Base-by-base conservation (phyloP, 768 basidiomycete genomes). In the Crassisporium funariophilum region DNA sequence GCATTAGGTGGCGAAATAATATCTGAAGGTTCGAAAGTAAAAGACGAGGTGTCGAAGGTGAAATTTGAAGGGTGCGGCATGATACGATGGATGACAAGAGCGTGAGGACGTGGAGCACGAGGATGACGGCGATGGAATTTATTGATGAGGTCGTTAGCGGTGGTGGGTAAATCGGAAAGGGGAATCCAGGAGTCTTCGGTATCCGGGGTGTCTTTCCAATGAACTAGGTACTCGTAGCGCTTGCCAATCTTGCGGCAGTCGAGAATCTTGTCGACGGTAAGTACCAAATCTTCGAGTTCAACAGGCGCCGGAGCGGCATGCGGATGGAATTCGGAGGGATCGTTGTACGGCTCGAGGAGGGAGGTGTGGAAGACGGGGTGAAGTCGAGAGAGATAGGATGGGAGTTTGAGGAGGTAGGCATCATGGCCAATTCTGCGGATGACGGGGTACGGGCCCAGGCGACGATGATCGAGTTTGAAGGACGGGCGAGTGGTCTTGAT, bases 401-500 rank as follows among this genome's bases (percentile, higher is more conserved):
- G 71, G 8, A 73, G 62, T 1, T 50, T 13, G 20, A 73, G 64
- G 9, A 56, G 48, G 46, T 65, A 71, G 3, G 67, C 38, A 13
- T 52, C 42, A 11, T 50, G 40, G 38, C 60, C 54, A 19, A 57
- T 17, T 49, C 49, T 41, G 19, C 42, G 35, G 40, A 54, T 31
- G 24, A 58, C 46, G 2, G 41, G 44, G 23, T 44, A 58, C 16
- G 57, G 54, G 20, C 57, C 54, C 4, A 71, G 59, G 8, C 54
- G 54, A 7, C 56, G 52, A 41, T 68, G 57, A 27, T 68, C 65
- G 29, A 77, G 69, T 52, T 76, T 76, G 24, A 57, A 41, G 2
- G 69, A 67, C 2, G 73, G 73, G 11, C 69, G 57, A n/a, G 61
- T 69, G 7, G 73, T 74, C 16, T 59, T 61, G 53, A 76, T 70